Base-by-base conservation (phyloP, 2,329 filamentous ascomycete genomes). In the Paracamarosporium sp. region DNA sequence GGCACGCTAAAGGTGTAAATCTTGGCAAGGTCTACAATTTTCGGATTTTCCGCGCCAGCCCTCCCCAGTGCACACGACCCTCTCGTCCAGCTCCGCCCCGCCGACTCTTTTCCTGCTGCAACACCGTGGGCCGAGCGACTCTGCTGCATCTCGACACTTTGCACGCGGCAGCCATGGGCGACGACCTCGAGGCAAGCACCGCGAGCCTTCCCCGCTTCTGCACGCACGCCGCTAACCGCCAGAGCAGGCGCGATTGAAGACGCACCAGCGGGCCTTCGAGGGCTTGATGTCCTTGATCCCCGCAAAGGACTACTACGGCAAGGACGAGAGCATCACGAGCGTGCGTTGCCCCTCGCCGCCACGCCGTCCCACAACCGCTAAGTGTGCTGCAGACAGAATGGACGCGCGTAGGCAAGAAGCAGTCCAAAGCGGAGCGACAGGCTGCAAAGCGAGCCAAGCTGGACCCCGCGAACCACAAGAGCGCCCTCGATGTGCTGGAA, bases 401-500 rank as follows among this genome's bases (percentile, higher is more conserved):
- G 92, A 96, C 92, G 90, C 88, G 89, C 76, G 90, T 90, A 3
- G 48, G 48, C 73, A 96, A 95, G 80, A 98, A 98, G 82, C 93
- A 98, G 80, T 94, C 92, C 50, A 97, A 96, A 76, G 90, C 76
- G 88, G 90, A 65, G 91, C 92, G 55, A 53, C 67, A 68, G 57
- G 70, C 73, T n/a, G 73, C 73, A 38, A 93, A 93, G 80, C 86
- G 89, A 73, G 92, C 90, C 59, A 98, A 97, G 80, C 85, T 98
- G 38, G 92, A 98, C 70, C 93, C 95, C 25, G 92, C 94, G 65
- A 93, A 92, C 71, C 88, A 90, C 64, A 95, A 96, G 82, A 95
- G 88, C 64, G 94, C 93, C 60, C 94, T 96, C 76, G 93, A 98
- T 76, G 88, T 97, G 60, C 90, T 96, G 87, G 92, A 96, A 66